Evolutionary conservation across 2,329 filamentous ascomycete species (phyloP), one percentile per base, ranked within the genome.

Genomic region (Lasiodiplodia sp.): DNA sequence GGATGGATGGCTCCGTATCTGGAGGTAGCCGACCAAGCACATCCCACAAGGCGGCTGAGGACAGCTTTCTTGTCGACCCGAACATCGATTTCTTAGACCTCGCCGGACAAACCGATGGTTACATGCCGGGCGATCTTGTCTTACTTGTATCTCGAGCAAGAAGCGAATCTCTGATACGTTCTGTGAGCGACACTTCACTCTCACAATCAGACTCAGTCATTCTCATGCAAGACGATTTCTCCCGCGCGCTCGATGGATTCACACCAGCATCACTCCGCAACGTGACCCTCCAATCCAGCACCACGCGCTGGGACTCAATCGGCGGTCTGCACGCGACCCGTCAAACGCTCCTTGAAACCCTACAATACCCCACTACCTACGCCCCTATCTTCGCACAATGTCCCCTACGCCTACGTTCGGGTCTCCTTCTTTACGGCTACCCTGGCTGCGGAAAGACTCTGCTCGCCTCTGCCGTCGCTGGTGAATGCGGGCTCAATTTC

Each of bases 321-420:
- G 96, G 96, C 60, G 96, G 96, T 18, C 84, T 99, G 4, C 87
- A 89, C 53, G 89, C 93, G 75, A 99, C 96, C 0, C 90, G 96
- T 4, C 91, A 94, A 73, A 93, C 93, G n/a, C 86, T 99, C 3
- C 87, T 99, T 10, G 96, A 99, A 80, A 99, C 96, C 0, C 84
- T 99, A 3, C 92, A 97, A 77, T 99, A 99, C 76, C 96, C 96
- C 0, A 99, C 96, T 1, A 97, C 96, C 69, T 99, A 99, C 77
- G 96, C 96, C 0, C 96, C 96, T 1, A 97, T 99, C 72, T 99
- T 99, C 76, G 94, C 94, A 4, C 92, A 97, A 76, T 99, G 96
- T 73, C 96, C 96, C 4, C 87, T 99, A 0, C 92, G 96, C n/a
- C 86, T 99, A 4, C 93, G 96, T 12, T 98, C 95, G 8, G 96